phyloP scores from a whole-genome alignment of 352 stramenopile species.

The Globisporangium rhizosaccharum region DNA sequence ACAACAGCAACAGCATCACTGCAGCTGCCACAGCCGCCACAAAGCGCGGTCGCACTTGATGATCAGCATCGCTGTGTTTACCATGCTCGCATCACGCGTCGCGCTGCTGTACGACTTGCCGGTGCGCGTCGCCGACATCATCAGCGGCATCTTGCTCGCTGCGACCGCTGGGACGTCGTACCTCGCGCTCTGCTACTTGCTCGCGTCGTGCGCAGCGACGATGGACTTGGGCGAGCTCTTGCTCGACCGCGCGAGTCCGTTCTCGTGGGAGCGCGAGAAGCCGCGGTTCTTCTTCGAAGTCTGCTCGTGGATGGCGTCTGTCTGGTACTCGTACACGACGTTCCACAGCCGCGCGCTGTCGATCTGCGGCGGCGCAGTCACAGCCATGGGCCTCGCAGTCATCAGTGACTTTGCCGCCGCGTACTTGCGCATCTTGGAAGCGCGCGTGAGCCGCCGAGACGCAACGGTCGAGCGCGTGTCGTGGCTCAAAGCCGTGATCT shows the following conservation, averaged over 20 bases:
- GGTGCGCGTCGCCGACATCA: conserved; percentile 35
- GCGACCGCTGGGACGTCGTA: conserved; percentile 45
- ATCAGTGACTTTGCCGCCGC: conserved; percentile 52
- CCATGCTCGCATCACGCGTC: conserved; percentile 23
- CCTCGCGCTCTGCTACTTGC: conserved; percentile 36
- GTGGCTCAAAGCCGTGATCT: conserved; percentile 68
- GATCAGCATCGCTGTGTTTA: conserved; percentile 22
- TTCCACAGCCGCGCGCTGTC: conserved; percentile 44
- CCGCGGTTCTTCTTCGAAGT: conserved; percentile 61
- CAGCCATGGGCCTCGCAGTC: conserved; percentile 35
- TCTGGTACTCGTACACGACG: conserved; percentile 63
- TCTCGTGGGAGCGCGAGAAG: conserved; percentile 45
- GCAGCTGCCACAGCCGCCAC: conserved; percentile 6
- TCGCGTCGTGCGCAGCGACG: conserved; percentile 19
- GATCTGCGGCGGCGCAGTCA: conserved; percentile 33
- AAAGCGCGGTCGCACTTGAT: conserved; percentile 16
- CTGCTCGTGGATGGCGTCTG: conserved; percentile 65
- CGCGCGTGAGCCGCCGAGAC: conserved; percentile 23
- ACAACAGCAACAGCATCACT: conserved; percentile 10
- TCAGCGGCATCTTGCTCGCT: conserved; percentile 49
- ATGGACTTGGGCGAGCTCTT: conserved; percentile 36
- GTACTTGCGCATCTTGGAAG: conserved; percentile 51
- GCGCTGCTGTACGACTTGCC: conserved; percentile 27
- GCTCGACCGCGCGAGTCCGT: conserved; percentile 43
- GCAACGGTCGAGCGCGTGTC: conserved; percentile 30